These are phyloP conservation scores for Pochonia chlamydosporia DNA, from an alignment of 2,329 filamentous ascomycete genomes.

Conservation along the genomic window DNA sequence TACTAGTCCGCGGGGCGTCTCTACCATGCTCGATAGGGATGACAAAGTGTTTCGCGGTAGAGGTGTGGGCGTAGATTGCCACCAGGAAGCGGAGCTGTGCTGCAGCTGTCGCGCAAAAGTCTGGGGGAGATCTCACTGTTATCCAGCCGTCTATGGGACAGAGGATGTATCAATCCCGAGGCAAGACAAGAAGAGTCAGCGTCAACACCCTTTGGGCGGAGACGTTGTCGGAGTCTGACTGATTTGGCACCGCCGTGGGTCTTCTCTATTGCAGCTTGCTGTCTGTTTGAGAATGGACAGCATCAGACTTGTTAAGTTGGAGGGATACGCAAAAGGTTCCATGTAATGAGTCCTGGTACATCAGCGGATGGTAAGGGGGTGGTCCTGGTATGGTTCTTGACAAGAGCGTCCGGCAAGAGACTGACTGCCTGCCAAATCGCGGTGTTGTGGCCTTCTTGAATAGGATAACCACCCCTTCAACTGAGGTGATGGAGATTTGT, in stretches of 20 bases:
- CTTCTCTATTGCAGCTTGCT: neutral
- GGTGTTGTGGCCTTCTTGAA: neutral
- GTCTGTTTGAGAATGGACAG: slow-evolving; percentile 1
- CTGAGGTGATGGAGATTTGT: neutral
- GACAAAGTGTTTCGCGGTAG: slow-evolving; percentile 5
- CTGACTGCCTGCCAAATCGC: neutral
- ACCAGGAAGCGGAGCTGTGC: slow-evolving; percentile 6
- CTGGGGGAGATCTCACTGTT: slow-evolving; percentile 8
- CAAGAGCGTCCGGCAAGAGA: too few species aligned
- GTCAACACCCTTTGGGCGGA: neutral
- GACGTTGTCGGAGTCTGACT: neutral
- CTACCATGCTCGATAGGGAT: slow-evolving; percentile 8
- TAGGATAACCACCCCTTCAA: neutral
- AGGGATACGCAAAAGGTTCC: too few species aligned
- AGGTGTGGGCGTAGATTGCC: slow-evolving; percentile 8
- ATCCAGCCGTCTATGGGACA: slow-evolving; percentile 3
- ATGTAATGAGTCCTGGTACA: too few species aligned
- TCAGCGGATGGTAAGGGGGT: too few species aligned
- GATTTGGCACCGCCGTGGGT: neutral
- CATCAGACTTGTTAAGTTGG: too few species aligned
- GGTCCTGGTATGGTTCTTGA: too few species aligned
- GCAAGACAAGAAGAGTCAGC: neutral
- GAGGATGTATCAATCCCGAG: neutral
- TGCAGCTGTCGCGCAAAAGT: slow-evolving; percentile 4
- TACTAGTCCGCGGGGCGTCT: slow-evolving; percentile 4